Evolutionary conservation across 2,329 filamentous ascomycete genomes (phyloP), one percentile per base, ranked within the genome.

Genomic region (Raffaelea arxii): DNA sequence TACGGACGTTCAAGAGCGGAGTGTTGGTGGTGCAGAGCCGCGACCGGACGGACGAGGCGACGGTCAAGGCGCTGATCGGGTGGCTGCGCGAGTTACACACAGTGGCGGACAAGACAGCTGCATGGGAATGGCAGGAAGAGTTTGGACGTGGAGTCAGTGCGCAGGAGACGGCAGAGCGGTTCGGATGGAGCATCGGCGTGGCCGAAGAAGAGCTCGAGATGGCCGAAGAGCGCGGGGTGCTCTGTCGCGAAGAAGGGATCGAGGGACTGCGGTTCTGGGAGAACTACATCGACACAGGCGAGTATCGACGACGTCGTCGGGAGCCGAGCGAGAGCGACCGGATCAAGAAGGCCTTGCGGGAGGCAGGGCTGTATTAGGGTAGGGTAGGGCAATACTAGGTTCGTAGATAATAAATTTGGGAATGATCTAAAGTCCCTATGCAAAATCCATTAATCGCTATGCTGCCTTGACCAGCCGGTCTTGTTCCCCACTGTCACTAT

Each of bases 141-240:
- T 96, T 88, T 62, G 90, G 92, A 0, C 77, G 82, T 47, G 89
- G 92, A 10, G 82, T 97, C 24, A 96, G 89, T 14, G 88, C 89
- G 2, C 86, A 92, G 59, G 90, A 97, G 59, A 79, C 81, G 0
- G 92, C 92, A 0, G 86, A 94, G 62, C 74, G 80, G 43, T 98
- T 98, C 64, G 87, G 90, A 6, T 98, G 92, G 92, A 97, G 92
- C 61, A 84, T 98, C 7, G 92, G 92, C 9, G 91, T 98, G 21
- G 92, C 92, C 1, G 86, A 84, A 49, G 92, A 97, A 62, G 92
- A 98, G 66, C 72, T 98, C 12, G 86, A 96, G 61, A 96, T 98
- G 91, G 90, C 90, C 0, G 92, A 98, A 63, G 91, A 97, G 62
- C 80, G 77, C 47, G 92, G 92, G 0, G 79, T 81, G 3, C 62